Base-by-base conservation (phyloP, 1,284 basidiomycete species). In the Moesziomyces antarcticus region DNA sequence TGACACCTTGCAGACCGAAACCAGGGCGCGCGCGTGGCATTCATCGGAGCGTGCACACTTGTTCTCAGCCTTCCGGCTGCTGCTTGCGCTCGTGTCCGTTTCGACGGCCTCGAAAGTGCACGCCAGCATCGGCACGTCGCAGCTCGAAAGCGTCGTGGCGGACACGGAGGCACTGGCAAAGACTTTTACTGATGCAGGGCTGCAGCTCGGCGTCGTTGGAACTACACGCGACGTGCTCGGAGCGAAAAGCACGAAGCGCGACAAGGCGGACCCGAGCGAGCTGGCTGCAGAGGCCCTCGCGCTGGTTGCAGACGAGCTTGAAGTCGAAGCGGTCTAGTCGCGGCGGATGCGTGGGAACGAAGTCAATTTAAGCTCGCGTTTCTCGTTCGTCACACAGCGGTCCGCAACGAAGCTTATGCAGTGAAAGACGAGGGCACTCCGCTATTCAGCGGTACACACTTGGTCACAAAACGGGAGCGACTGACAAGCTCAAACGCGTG, bases 41-140 rank as follows among this genome's bases (percentile, higher is more conserved):
- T 20, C 9, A 1, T 66, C 69, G 20, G 45, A 57, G 10, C 58
- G 62, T 3, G 62, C 67, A 5, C 67, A 74, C 30, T 52, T 74
- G 1, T 69, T 69, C 16, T 55, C 65, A 2, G 60, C 70, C 0
- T 73, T 60, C 44, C 49, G 60, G 20, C 47, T 60, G 27, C 35
- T 72, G 22, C 41, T 68, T 6, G 27, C 53, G 47, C 60, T 73
- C 16, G 52, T 68, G 9, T 48, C 59, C 4, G 21, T 52, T 3
- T 18, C 58, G 40, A 11, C 56, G 47, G 20, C 42, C 47, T 8
- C 47, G 58, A 9, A 21, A 41, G 57, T 59, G 3, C 3, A 25
- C 3, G 60, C 60, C 0, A 50, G 59, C 22, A 51, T 60, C 14
- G 70, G 70, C 21, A 64, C 64, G 22, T 67, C 64, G 46, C 45